Conservation (phyloP, 2,329 filamentous ascomycete genomes). For the Lasiodiplodia citricola region DNA sequence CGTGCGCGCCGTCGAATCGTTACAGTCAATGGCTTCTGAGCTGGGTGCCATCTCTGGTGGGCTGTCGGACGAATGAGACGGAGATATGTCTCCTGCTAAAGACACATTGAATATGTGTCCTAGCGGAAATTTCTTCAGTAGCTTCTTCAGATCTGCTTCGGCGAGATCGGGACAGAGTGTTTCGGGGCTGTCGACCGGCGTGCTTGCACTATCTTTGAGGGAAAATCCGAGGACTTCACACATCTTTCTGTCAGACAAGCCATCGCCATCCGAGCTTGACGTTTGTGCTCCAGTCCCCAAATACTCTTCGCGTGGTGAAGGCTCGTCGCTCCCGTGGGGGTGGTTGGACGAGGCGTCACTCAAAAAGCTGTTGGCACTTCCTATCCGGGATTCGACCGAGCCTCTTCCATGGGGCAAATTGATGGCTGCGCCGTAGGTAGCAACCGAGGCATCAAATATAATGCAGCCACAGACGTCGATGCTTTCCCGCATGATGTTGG, state of each 20-base stretch:
- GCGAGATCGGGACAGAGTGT: conserved; percentile 28
- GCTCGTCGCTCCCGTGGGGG: not conserved
- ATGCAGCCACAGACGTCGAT: conserved; percentile 44
- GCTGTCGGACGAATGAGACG: not conserved
- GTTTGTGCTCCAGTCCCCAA: not conserved
- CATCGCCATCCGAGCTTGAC: not conserved
- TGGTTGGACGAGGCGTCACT: not conserved
- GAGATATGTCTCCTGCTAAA: conserved; percentile 22
- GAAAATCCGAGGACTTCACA: conserved; percentile 38
- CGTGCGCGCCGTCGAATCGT: not conserved
- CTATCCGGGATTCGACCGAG: not conserved
- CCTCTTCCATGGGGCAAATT: not conserved
- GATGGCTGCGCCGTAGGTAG: conserved; percentile 37
- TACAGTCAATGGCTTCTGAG: not conserved
- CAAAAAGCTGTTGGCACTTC: not conserved
- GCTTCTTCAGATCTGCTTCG: conserved; percentile 41
- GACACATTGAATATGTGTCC: conserved; percentile 48
- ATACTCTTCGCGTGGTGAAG: not conserved
- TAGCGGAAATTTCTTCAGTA: conserved; percentile 41
- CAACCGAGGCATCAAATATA: conserved; percentile 47
- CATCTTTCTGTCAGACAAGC: not conserved
- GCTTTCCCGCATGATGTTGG: conserved; percentile 46
- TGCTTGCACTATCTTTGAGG: not conserved
- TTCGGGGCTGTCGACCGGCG: conserved; percentile 24
- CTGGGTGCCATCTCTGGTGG: not conserved